Percentiles rank a stretch among this genome's conserved stretches.
These are phyloP conservation scores for Kluyveromyces aestuarii DNA, from an alignment of 805 yeast species.

Conservation along the genomic window DNA sequence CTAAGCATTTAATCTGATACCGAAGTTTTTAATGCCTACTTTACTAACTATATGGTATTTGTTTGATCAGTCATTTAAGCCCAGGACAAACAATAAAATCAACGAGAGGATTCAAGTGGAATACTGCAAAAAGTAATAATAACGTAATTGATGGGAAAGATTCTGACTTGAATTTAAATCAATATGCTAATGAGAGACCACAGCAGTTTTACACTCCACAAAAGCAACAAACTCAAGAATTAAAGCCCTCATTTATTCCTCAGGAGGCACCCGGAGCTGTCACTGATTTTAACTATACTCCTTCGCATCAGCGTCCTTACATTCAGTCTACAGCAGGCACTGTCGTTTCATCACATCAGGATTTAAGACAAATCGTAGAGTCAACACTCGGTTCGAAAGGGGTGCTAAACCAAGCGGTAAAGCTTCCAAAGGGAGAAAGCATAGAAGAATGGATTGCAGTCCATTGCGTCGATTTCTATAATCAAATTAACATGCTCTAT, in stretches of 20 bases:
- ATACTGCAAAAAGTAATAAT: slow-evolving; percentile 12
- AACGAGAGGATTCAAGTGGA: slow-evolving; percentile 38
- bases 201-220: slow-evolving; percentile 10
- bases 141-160: background rate
- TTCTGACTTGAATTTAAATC: background rate
- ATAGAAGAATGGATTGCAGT: slow-evolving; percentile 93
- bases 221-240: slow-evolving; percentile 8
- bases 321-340: slow-evolving; percentile 25
- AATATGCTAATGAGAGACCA: background rate
- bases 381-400: slow-evolving; percentile 91
- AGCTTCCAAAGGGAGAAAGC: slow-evolving; percentile 88
- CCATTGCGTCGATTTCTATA: slow-evolving; percentile 94
- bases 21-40: background rate
- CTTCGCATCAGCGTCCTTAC: slow-evolving; percentile 29
- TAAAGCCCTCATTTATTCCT: background rate
- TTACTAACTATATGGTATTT: background rate
- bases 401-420: slow-evolving; percentile 85
- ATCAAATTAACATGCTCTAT: slow-evolving; percentile 92
- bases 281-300: slow-evolving; percentile 30
- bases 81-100: slow-evolving; percentile 40
- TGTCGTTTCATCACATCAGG: slow-evolving; percentile 51
- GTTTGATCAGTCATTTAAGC: slow-evolving; percentile 28
- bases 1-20: background rate
- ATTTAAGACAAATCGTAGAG: slow-evolving; percentile 82
- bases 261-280: slow-evolving; percentile 4